phyloP scores from a whole-genome alignment of 176 grass and related monocot species.

The Cenchrus fungigraminus region DNA sequence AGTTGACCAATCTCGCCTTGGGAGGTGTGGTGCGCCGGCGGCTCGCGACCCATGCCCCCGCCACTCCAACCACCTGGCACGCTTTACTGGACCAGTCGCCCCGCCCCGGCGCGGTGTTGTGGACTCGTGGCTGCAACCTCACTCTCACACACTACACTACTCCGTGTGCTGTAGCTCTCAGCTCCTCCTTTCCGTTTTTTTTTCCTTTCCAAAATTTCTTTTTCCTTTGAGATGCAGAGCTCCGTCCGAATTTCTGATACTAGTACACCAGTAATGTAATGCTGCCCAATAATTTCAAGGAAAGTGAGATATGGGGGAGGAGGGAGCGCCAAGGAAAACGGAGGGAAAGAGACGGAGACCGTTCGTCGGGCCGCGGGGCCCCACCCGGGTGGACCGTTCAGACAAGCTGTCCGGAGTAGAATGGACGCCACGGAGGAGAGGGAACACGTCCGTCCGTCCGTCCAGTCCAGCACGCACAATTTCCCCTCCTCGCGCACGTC shows the following conservation, averaged over 20 bases:
- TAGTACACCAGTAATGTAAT: background rate
- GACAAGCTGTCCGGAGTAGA: conserved; percentile 61
- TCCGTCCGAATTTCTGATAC: conserved; percentile 26
- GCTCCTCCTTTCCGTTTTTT: background rate
- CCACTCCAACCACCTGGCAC: conserved; percentile 36
- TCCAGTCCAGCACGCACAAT: background rate
- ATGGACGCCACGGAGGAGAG: conserved; percentile 39
- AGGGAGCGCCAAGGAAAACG: background rate
- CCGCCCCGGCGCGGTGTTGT: background rate
- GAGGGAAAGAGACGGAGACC: background rate
- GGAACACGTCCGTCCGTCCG: background rate
- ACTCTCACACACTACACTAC: background rate
- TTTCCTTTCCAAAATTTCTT: background rate
- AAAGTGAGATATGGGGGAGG: background rate
- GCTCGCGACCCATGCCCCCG: conserved; percentile 26
- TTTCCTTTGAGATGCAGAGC: background rate
- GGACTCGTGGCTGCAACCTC: background rate
- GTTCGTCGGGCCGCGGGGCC: background rate
- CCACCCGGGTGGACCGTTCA: conserved; percentile 27
- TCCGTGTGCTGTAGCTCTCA: background rate
- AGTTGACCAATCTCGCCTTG: conserved; percentile 43
- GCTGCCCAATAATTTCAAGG: conserved; percentile 19
- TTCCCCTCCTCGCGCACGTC: background rate
- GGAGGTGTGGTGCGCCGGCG: conserved; percentile 41
- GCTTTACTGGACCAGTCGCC: conserved; percentile 18